Evolutionary conservation across 371 early-diverging fungal genomes (phyloP), one percentile per base, ranked within the genome.

Genomic region (Mycotypha africana): DNA sequence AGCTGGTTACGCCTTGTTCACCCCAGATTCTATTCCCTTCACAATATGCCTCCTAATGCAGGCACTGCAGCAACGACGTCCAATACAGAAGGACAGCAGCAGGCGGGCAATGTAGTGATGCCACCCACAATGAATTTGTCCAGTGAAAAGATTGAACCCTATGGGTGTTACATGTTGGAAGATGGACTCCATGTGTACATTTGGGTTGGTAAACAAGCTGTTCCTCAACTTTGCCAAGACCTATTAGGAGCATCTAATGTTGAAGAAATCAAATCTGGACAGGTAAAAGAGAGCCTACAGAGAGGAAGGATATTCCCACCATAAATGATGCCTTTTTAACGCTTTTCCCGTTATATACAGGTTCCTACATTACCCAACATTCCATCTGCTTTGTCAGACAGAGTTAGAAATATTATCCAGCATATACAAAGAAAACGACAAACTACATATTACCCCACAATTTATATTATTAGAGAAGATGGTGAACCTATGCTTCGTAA

Each of bases 111-210:
- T 14, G 15, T n/a, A 26, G 54, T 76, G 3, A 69, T 83, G 47
- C 89, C 90, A 16, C 72, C 76, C 4, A 51, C 62, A 22, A 25
- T 84, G 42, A 84, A 84, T 34, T 57, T 87, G 37, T 71, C 78
- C n/a, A 79, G 81, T 23, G 93, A 91, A 50, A 79, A 79, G 44
- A 67, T 93, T 17, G 83, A 84, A 38, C 71, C 81, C 9, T 73
- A 84, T 42, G 91, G 92, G 2, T 58, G 86, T 4, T 91, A 80
- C 56, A 61, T 93, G 31, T 56, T 93, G 23, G 81, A 86, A 40
- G 76, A 83, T 50, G 82, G 86, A 15, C 54, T 67, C 11, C 72
- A 80, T 23, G 69, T 86, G 16, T 84, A 79, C 51, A 33, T 93
- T 20, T 92, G 91, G 91, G 57, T 93, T 24, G 86, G 89, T 14